A percentile compares a stretch with the other conserved stretches of the same genome.
These are phyloP conservation scores for Amaranthus palmeri DNA, from an alignment of 148 eudicot genomes.

Conservation along the genomic window DNA sequence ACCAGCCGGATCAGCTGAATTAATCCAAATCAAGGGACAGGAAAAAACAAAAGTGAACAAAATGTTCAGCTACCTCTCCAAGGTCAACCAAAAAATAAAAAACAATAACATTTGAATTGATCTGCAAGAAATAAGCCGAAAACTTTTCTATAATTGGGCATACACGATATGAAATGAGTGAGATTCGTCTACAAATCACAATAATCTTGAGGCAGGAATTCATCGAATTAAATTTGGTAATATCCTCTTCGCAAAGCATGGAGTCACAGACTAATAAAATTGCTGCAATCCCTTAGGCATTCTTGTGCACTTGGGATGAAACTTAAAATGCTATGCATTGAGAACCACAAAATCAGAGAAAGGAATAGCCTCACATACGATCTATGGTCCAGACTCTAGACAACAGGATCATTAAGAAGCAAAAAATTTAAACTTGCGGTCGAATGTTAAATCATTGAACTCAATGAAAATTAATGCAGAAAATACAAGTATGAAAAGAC, in stretches of 20 bases:
- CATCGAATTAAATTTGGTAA: not conserved
- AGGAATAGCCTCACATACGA: too few species aligned
- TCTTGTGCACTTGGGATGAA: too few species aligned
- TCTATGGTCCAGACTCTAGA: too few species aligned
- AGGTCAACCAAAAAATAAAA: not conserved
- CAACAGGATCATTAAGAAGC: too few species aligned
- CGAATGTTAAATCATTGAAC: too few species aligned
- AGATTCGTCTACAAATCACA: not conserved
- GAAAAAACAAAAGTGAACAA: not conserved
- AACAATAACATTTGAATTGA: not conserved
- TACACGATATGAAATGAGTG: constrained; percentile 3
- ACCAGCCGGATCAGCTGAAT: constrained; percentile 73
- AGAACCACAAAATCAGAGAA: too few species aligned
- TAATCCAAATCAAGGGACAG: constrained; percentile 7
- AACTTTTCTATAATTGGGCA: not conserved
- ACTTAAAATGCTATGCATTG: too few species aligned
- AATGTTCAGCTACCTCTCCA: not conserved
- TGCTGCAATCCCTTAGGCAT: too few species aligned
- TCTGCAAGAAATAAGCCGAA: not conserved
- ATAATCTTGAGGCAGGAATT: not conserved
- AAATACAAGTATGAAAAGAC: too few species aligned
- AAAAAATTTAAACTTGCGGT: too few species aligned
- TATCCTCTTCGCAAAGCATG: not conserved
- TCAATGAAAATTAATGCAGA: too few species aligned
- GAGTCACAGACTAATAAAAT: too few species aligned